Base-by-base conservation (phyloP, 1,139 yeast genomes). In the Lodderomyces margitis region DNA sequence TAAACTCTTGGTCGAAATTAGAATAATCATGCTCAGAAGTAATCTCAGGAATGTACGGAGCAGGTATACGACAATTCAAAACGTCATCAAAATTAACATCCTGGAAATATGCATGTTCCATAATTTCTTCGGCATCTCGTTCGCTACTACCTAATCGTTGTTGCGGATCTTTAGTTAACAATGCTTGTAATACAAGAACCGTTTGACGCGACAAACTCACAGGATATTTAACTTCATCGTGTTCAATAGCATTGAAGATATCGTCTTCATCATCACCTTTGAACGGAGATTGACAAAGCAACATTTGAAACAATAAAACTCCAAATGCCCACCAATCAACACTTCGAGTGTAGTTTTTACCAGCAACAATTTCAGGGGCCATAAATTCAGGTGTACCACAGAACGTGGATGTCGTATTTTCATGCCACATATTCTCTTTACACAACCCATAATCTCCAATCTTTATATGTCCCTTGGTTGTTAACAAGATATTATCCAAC, bases 251-350 rank as follows among this genome's bases (percentile, higher is more conserved):
- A 64, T 91, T 94, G 68, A 92, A 92, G 37, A 92, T 91, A 66
- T 92, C 98, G 59, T 94, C 98, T 58, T 94, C 98, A 61, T 92
- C 98, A 52, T 91, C 97, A 50, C 99, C 98, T 52, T 94, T 85
- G 68, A 92, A 92, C 35, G 99, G 99, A 3, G 97, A 87, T 64
- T 92, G 96, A 41, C 97, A 94, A 46, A 92, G 74, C 45, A 92
- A 74, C 99, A 92, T 92, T 65, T 92, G 98, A 66, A 91, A 92
- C 48, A 94, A 71, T 50, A 92, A 73, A 27, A 94, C 98, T 41
- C 99, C 99, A 71, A 91, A 88, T 0, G 98, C 98, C 98, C 98
- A 92, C 98, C 98, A 94, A 65, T 92, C 99, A 41, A 92, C 98
- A 37, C 94, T 86, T 54, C 95, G 80, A 39, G 89, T 94, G 58